Evolutionary conservation across 2,329 filamentous ascomycete genomes (phyloP), one percentile per base, ranked within the genome.

Genomic region (Pestalotiopsis sp.): DNA sequence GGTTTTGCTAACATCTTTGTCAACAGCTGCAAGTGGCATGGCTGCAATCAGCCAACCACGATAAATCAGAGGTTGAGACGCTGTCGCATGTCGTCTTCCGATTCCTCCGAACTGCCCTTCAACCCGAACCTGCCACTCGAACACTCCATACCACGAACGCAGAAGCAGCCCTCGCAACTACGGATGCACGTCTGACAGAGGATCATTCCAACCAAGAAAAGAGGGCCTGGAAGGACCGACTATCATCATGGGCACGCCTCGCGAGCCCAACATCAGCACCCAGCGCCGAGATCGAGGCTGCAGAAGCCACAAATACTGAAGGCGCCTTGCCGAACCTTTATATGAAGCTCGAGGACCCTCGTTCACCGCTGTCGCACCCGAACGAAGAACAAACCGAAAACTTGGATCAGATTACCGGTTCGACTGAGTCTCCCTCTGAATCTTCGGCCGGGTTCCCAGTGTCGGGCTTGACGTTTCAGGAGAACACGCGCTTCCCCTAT

Each of bases 21-120:
- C 9, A 62, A 58, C 68, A 77, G 75, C 69, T 82, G 23, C 68
- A 75, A 12, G 78, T 87, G 12, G 81, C 80, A 5, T 87, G 85
- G 85, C 75, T 86, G 11, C 74, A 79, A 38, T 12, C 73, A 2
- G 66, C 72, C 12, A 64, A 64, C 3, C 65, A 70, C 9, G 70
- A 73, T 31, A 64, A 67, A 13, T 41, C 69, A 14, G 31, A 41
- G 2, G 38, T 80, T 5, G 84, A 87, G 73, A 78, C 82, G 66
- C 73, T 78, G 1, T 78, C 77, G 41, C 84, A 88, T 57, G 75
- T 83, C 14, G 84, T 86, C 17, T 75, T 81, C 61, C 83, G 86
- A 38, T 79, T 87, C 3, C 73, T 88, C 2, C 74, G 81, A 41
- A 79, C 78, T 4, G 78, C 79, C 12, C 78, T 73, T 39, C 71